Evolutionary conservation across 148 eudicot genomes (phyloP), one percentile per base, ranked within the genome.

Genomic region (Salicornia ramosissima): DNA sequence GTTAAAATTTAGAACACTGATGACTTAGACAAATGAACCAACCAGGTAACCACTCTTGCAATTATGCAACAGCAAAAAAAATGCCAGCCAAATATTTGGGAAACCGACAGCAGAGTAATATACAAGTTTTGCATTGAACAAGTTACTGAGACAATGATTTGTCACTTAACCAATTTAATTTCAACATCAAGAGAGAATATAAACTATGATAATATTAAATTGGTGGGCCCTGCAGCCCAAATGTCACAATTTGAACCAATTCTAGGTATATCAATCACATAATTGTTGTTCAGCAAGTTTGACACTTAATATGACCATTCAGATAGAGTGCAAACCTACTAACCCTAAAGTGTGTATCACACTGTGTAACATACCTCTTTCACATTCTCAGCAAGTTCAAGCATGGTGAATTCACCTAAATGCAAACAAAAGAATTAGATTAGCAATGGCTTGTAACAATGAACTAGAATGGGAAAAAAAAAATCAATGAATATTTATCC

Each of bases 381-480:
- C 77, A 95, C 99, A n/a, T 84, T 85, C 79, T 95, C 97, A 33
- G 99, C 99, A 59, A 95, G 97, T 81, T 95, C 97, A 71, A 87
- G 74, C 96, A 95, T 95, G 25, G 99, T 95, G 64, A 95, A 95
- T 89, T 95, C 99, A 86, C 97, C 97, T 91, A 82, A 59, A 31
- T 10, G 31, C 30, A 56, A 29, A 21, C 65, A 68, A 58, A 31
- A 5, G n/a, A n/a, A n/a, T n/a, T n/a, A n/a, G 33, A 18, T 49
- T 15, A 68, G 33, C 31, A 54, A 63, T 31, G 47, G 7, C 40
- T n/a, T 24, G 10, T 22, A 10, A 33, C 9, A 39, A 11, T 34
- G 22, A 64, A 4, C 22, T 22, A 22, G 25, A 52, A 3, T 18
- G 12, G 4, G 29, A 2, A 50, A 2, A 50, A 51, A 2, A 31